A percentile compares a stretch with the other conserved stretches of the same genome.
Conservation (phyloP, 2,329 filamentous ascomycete genomes). For the Zymoseptoria brevis region DNA sequence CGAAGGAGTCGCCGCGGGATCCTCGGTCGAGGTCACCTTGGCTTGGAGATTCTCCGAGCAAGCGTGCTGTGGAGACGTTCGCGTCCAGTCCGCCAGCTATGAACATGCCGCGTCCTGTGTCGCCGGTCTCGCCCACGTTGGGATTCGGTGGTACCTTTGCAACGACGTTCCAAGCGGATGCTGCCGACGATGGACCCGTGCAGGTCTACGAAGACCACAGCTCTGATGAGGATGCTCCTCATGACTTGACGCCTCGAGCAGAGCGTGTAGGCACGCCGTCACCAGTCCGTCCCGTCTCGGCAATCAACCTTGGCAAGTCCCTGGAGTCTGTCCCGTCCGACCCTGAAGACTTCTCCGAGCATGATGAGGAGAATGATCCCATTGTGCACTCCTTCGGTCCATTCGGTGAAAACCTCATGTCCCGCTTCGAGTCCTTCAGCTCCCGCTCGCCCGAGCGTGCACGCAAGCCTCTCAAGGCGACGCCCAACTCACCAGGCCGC, state of each 20-base stretch:
- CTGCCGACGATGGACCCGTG: conserved; percentile 41
- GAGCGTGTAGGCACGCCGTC: conserved; percentile 11
- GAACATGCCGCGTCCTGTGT: conserved; percentile 54
- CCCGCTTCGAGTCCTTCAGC: conserved; percentile 69
- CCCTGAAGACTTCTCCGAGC: conserved; percentile 62
- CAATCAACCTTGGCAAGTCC: conserved; percentile 10
- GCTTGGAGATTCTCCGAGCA: conserved; percentile 54
- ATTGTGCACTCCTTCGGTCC: conserved; percentile 87
- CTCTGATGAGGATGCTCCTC: conserved; percentile 43
- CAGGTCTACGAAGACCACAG: conserved; percentile 67
- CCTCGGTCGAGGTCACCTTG: conserved; percentile 54
- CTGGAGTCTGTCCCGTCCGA: conserved; percentile 20
- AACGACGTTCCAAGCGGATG: conserved; percentile 34
- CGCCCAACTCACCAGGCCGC: conserved; percentile 22
- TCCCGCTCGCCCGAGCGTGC: conserved; percentile 54
- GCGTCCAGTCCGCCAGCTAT: conserved; percentile 56
- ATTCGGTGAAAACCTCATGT: conserved; percentile 77
- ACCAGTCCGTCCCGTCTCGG: conserved; percentile 11
- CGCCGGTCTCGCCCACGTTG: conserved; percentile 64
- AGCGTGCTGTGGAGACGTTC: conserved; percentile 40
- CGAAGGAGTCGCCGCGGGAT: conserved; percentile 46
- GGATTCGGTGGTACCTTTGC: conserved; percentile 34
- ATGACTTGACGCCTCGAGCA: conserved; percentile 22
- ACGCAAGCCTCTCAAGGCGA: conserved; percentile 26
- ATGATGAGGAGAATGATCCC: conserved; percentile 90